These are phyloP conservation scores for Boletus insuetus DNA, from an alignment of 768 basidiomycete genomes.

Conservation along the genomic window DNA sequence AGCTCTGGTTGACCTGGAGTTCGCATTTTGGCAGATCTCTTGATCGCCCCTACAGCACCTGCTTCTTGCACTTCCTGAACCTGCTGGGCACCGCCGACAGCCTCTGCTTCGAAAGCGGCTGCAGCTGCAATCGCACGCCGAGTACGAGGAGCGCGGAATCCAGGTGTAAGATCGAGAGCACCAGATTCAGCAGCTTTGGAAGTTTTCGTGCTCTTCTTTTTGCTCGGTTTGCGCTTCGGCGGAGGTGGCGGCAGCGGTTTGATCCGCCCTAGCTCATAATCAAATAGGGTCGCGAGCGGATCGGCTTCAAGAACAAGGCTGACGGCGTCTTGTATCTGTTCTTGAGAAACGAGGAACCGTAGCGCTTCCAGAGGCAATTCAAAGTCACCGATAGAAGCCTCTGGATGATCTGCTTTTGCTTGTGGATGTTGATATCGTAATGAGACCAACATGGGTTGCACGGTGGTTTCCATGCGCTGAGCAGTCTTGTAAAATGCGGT, in stretches of 20 bases:
- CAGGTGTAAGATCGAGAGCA: constrained; percentile 40
- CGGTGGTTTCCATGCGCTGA: constrained; percentile 49
- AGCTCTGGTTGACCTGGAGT: constrained; percentile 36
- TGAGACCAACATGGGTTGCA: constrained; percentile 33
- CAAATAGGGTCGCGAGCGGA: constrained; percentile 66
- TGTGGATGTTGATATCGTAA: constrained; percentile 16
- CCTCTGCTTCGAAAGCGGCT: constrained; percentile 45
- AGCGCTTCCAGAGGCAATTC: constrained; percentile 66
- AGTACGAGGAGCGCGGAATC: constrained; percentile 50
- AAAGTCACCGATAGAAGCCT: constrained; percentile 57
- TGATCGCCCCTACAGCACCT: constrained; percentile 12
- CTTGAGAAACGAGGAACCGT: constrained; percentile 51
- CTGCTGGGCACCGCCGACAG: constrained; percentile 19
- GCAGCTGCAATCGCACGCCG: constrained; percentile 42
- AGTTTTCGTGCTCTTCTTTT: constrained; percentile 35
- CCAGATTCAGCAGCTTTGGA: constrained; percentile 19
- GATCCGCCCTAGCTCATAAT: constrained; percentile 58
- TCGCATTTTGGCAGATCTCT: constrained; percentile 30
- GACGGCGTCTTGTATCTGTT: constrained; percentile 49
- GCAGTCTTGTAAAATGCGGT: constrained; percentile 71
- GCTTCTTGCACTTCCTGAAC: constrained; percentile 1
- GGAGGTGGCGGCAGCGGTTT: constrained; percentile 62
- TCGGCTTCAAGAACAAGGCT: constrained; percentile 54
- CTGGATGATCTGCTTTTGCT: constrained; percentile 4
- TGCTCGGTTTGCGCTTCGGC: constrained; percentile 40